Evolutionary conservation across 1,284 basidiomycete genomes (phyloP).

Genomic region (Microbotryum silenes-acaulis): DNA sequence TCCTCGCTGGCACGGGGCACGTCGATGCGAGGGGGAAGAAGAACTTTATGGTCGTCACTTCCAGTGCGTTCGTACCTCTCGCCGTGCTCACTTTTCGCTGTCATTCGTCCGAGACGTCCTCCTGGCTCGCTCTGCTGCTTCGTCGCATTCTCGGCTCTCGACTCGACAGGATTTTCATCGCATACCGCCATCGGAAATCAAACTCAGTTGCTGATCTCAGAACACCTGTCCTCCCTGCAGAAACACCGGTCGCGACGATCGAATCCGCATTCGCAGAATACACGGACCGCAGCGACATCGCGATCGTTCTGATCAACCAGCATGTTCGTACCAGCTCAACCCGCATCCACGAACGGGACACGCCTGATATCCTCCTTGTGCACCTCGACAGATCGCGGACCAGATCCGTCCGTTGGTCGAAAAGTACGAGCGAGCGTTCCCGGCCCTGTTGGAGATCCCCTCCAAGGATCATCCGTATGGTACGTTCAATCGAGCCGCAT

Average conservation of each 20-base stretch:
- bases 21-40: constrained; percentile 80
- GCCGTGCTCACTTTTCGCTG: too few species aligned
- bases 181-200: too few species aligned
- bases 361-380: background rate
- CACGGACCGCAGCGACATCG: constrained; percentile 84
- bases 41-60: constrained; percentile 89
- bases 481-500: constrained; percentile 11
- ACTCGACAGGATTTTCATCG: too few species aligned
- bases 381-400: constrained; percentile 69
- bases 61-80: constrained; percentile 53
- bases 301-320: constrained; percentile 93
- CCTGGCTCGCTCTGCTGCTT: too few species aligned
- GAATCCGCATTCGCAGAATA: constrained; percentile 86
- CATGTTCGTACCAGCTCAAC: constrained; percentile 54
- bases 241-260: constrained; percentile 79
- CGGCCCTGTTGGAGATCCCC: constrained; percentile 93
- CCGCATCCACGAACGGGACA: background rate
- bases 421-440: constrained; percentile 91
- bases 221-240: constrained; percentile 44
- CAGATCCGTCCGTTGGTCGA: constrained; percentile 93
- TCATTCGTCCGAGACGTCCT: too few species aligned
- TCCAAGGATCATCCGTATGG: constrained; percentile 60
- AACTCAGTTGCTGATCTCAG: too few species aligned
- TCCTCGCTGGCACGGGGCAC: constrained; percentile 86
- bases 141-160: too few species aligned